These are phyloP conservation scores for Harringtonia aguacate DNA, from an alignment of 2,329 filamentous ascomycete species.

Conservation along the genomic window DNA sequence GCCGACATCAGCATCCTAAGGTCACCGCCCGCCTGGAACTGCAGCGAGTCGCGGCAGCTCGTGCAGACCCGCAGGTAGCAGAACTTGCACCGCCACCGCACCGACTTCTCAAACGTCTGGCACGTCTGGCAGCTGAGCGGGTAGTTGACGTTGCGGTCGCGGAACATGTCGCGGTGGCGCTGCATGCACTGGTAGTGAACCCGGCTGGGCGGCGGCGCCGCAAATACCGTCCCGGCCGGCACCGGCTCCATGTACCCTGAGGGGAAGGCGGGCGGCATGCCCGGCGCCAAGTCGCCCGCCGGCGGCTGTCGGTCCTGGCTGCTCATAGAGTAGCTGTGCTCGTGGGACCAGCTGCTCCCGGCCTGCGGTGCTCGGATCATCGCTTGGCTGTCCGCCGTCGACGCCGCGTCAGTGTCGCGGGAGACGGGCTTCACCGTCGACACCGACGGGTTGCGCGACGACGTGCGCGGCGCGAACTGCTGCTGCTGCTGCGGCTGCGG, in stretches of 20 bases:
- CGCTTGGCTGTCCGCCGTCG: slow-evolving; percentile 7
- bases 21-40: slow-evolving; percentile 28
- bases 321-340: background rate
- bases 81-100: slow-evolving; percentile 36
- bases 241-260: slow-evolving; percentile 15
- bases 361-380: too few relatives aligned
- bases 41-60: slow-evolving; percentile 31
- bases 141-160: slow-evolving; percentile 36
- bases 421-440: background rate
- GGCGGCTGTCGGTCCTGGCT: background rate
- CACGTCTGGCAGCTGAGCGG: slow-evolving; percentile 45
- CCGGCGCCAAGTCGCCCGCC: background rate
- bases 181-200: slow-evolving; percentile 36
- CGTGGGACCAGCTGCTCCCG: background rate
- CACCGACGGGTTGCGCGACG: slow-evolving; percentile 14
- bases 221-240: slow-evolving; percentile 26
- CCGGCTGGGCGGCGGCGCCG: slow-evolving; percentile 27
- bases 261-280: slow-evolving; percentile 15
- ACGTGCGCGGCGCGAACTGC: slow-evolving; percentile 21
- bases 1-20: slow-evolving; percentile 29
- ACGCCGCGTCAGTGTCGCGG: background rate
- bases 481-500: slow-evolving; percentile 11
- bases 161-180: slow-evolving; percentile 35
- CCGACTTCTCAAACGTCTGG: slow-evolving; percentile 29
- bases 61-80: slow-evolving; percentile 43